phyloP scores from a whole-genome alignment of 2,329 filamentous ascomycete species.

The Rhynchosporium secalis region DNA sequence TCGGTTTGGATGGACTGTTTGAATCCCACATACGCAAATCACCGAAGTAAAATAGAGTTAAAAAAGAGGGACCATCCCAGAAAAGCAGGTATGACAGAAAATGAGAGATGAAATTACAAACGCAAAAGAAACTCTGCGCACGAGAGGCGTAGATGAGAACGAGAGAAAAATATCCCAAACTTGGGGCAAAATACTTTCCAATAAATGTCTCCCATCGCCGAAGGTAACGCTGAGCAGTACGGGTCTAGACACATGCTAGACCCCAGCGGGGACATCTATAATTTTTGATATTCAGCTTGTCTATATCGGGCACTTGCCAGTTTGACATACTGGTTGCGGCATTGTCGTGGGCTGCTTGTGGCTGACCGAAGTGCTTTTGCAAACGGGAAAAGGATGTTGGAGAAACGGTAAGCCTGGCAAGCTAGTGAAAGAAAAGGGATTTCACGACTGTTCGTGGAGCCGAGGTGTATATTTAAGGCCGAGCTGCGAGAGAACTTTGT shows the following conservation, averaged over 20 bases:
- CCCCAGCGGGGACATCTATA: neutral
- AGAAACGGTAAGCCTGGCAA: neutral
- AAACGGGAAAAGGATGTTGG: neutral
- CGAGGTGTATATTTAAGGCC: neutral
- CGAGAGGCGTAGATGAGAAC: no score
- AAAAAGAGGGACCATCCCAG: neutral
- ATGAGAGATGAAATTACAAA: no score
- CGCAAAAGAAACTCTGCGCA: no score
- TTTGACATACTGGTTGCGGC: neutral
- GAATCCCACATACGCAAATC: neutral
- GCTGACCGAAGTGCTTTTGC: slow-evolving; percentile 1
- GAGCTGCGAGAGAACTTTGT: no score
- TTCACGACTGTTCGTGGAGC: neutral
- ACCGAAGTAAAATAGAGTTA: neutral
- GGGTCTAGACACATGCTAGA: neutral
- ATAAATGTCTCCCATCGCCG: neutral
- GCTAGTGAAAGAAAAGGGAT: neutral
- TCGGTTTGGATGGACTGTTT: neutral
- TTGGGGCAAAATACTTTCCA: neutral
- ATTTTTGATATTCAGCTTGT: neutral
- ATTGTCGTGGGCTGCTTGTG: slow-evolving; percentile 1
- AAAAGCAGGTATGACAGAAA: no score
- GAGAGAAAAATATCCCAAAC: neutral
- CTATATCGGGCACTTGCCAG: neutral
- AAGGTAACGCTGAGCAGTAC: slow-evolving; percentile 3